Conservation (phyloP, 2,329 filamentous ascomycete genomes). For the Colletotrichum melonis region DNA sequence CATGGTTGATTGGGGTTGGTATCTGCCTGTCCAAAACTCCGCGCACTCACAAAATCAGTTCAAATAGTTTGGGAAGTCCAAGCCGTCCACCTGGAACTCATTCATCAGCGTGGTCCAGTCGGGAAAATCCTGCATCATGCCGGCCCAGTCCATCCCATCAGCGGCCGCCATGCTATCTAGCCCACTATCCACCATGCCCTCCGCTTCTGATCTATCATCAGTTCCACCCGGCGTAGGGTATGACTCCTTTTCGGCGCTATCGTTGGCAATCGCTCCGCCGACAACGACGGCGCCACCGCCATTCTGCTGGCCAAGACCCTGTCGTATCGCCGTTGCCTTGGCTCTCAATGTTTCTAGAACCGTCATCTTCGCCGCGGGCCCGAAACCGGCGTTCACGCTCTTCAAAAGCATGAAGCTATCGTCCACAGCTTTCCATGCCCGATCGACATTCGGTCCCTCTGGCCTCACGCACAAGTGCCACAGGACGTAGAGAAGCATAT, state of each 20-base stretch:
- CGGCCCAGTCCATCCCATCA: slow-evolving; percentile 23
- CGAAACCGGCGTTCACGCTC: slow-evolving; percentile 31
- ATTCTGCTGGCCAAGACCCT: background rate
- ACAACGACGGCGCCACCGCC: background rate
- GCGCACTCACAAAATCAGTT: background rate
- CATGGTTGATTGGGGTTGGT: background rate
- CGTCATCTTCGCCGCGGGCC: slow-evolving; percentile 43
- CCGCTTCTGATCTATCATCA: slow-evolving; percentile 1
- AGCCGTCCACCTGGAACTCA: slow-evolving; percentile 43
- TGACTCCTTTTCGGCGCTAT: background rate
- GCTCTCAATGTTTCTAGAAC: slow-evolving; percentile 45
- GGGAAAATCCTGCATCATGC: slow-evolving; percentile 34
- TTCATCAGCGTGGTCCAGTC: slow-evolving; percentile 45
- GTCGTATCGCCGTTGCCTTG: slow-evolving; percentile 42
- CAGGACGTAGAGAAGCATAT: slow-evolving; percentile 55
- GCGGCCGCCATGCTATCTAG: background rate
- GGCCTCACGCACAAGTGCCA: slow-evolving; percentile 56
- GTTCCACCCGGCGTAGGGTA: slow-evolving; percentile 6
- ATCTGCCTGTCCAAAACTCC: background rate
- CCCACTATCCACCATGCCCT: background rate
- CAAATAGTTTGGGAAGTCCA: slow-evolving; percentile 37
- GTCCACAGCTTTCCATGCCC: slow-evolving; percentile 47
- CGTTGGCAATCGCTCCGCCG: background rate
- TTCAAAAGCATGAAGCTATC: slow-evolving; percentile 17
- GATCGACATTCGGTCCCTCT: slow-evolving; percentile 40